Evolutionary conservation across 1,139 yeast genomes (phyloP).

Genomic region (Arxiozyma heterogenica): DNA sequence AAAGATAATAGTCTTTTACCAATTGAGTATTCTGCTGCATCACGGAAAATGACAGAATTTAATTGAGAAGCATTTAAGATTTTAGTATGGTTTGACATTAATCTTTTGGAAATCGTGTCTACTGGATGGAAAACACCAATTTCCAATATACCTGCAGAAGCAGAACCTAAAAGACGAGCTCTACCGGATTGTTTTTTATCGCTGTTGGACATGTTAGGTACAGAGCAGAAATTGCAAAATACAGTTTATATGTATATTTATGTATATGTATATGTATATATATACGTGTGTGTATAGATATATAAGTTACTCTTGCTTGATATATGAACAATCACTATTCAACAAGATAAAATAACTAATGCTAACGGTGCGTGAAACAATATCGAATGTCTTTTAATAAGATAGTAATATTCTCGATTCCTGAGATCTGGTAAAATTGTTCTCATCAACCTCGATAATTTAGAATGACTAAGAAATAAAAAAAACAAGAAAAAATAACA

Average conservation of each 20-base stretch:
- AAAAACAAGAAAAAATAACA: neutral
- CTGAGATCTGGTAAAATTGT: too few relatives aligned
- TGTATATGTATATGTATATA: too few relatives aligned
- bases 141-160: constrained; percentile 95
- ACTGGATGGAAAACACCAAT: constrained; percentile 97
- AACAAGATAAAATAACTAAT: neutral
- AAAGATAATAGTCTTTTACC: constrained; percentile 68
- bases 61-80: constrained; percentile 56
- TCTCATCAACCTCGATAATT: neutral
- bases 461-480: neutral
- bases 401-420: too few relatives aligned
- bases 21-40: constrained; percentile 63
- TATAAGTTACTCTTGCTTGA: neutral
- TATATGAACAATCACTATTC: neutral
- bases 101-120: constrained; percentile 93
- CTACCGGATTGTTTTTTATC: constrained; percentile 83
- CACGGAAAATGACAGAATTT: constrained; percentile 79
- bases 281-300: too few relatives aligned
- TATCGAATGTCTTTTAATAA: too few relatives aligned
- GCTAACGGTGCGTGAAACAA: too few relatives aligned
- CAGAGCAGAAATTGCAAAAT: neutral
- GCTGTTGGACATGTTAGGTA: constrained; percentile 3
- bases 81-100: constrained; percentile 87
- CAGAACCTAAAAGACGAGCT: constrained; percentile 93
- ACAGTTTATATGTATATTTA: too few relatives aligned